Conservation (phyloP, 2,329 filamentous ascomycete species). For the Huntiella decipiens region DNA sequence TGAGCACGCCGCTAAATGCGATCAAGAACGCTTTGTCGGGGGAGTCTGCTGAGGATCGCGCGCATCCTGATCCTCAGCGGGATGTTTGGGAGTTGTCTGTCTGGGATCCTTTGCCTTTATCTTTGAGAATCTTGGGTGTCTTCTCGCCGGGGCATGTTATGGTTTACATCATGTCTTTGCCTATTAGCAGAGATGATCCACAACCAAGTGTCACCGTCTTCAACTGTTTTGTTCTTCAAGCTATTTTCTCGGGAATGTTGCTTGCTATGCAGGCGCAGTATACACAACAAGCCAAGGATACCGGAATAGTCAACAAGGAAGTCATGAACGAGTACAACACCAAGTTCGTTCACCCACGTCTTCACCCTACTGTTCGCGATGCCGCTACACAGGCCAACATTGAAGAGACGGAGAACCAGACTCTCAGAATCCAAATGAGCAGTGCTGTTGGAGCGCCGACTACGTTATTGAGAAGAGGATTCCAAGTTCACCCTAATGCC, state of each 20-base stretch:
- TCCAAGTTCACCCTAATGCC: slow-evolving; percentile 66
- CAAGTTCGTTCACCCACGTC: slow-evolving; percentile 79
- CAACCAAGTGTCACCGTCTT: slow-evolving; percentile 72
- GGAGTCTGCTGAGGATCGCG: slow-evolving; percentile 59
- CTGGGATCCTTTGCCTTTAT: slow-evolving; percentile 83
- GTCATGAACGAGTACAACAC: slow-evolving; percentile 90
- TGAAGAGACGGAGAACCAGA: slow-evolving; percentile 22
- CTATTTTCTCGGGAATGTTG: slow-evolving; percentile 59
- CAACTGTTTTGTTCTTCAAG: slow-evolving; percentile 59
- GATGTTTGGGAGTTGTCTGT: slow-evolving; percentile 92
- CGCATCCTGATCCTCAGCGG: slow-evolving; percentile 60
- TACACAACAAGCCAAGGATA: slow-evolving; percentile 70
- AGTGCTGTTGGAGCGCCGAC: slow-evolving; percentile 31
- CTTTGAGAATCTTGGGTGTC: slow-evolving; percentile 63
- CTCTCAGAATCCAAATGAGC: slow-evolving; percentile 20
- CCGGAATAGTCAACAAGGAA: slow-evolving; percentile 67
- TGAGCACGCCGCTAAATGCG: slow-evolving; percentile 61
- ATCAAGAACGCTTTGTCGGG: slow-evolving; percentile 48
- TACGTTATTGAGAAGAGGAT: slow-evolving; percentile 51
- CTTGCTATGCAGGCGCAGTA: slow-evolving; percentile 55
- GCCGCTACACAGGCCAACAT: slow-evolving; percentile 61
- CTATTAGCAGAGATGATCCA: slow-evolving; percentile 54
- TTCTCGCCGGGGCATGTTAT: slow-evolving; percentile 91
- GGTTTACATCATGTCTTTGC: slow-evolving; percentile 75
- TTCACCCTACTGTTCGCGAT: slow-evolving; percentile 61